Percentiles rank a stretch among this genome's conserved stretches.
These are phyloP conservation scores for Calycina herbarum DNA, from an alignment of 2,329 filamentous ascomycete species.

Conservation along the genomic window DNA sequence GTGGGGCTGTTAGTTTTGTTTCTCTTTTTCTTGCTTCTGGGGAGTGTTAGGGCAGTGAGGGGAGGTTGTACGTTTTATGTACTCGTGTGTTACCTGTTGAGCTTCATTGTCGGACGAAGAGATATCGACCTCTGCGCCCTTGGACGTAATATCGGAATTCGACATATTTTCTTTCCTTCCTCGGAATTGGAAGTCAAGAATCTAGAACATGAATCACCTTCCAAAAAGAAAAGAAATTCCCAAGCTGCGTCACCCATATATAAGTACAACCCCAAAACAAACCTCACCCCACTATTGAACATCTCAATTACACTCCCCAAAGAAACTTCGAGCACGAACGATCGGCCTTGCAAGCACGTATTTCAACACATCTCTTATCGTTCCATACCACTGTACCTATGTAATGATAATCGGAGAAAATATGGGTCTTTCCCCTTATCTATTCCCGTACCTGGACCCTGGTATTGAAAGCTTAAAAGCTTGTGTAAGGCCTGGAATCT, in stretches of 20 bases:
- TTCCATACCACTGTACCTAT: background rate
- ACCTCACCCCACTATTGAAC: background rate
- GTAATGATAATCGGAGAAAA: background rate
- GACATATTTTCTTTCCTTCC: background rate
- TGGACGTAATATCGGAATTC: background rate
- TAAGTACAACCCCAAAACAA: background rate
- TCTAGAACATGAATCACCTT: too few relatives aligned
- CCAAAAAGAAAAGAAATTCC: background rate
- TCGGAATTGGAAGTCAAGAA: too few relatives aligned
- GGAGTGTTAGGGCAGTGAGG: background rate
- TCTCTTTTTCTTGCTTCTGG: background rate
- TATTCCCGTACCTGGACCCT: background rate
- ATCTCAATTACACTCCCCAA: background rate
- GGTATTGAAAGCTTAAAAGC: background rate
- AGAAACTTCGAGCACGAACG: slow-evolving; percentile 1
- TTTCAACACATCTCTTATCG: slow-evolving; percentile 9
- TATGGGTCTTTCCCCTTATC: background rate
- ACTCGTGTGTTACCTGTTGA: slow-evolving; percentile 6
- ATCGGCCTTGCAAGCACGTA: background rate
- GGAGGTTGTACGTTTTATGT: slow-evolving; percentile 2
- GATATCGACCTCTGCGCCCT: background rate
- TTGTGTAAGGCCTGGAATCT: too few relatives aligned
- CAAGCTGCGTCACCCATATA: background rate
- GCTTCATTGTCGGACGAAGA: slow-evolving; percentile 1
- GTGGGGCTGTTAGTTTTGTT: background rate